These are phyloP conservation scores for Phytophthora idaei DNA, from an alignment of 352 stramenopile species.

Conservation along the genomic window DNA sequence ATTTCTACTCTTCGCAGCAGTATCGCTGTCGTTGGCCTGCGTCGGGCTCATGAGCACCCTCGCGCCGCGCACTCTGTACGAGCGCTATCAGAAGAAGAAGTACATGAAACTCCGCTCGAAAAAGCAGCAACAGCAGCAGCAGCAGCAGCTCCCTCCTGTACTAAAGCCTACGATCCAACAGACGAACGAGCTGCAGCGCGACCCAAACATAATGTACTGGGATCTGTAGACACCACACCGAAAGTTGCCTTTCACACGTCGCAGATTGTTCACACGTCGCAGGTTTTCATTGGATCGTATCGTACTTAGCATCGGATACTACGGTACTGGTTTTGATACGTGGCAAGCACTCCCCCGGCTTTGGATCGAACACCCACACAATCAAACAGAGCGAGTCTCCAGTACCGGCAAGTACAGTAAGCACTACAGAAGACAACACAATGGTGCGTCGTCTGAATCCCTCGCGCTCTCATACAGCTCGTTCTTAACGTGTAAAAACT, in stretches of 20 bases:
- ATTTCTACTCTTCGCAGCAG: constrained; percentile 35
- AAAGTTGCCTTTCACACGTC: constrained; percentile 2
- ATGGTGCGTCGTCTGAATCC: constrained; percentile 26
- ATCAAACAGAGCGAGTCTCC: constrained; percentile 27
- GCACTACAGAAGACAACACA: constrained; percentile 4
- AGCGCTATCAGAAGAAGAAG: constrained; percentile 35
- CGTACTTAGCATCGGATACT: constrained; percentile 7
- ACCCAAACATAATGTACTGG: constrained; percentile 26
- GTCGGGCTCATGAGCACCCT: constrained; percentile 32
- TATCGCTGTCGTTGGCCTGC: constrained; percentile 27
- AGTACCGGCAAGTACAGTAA: constrained; percentile 4
- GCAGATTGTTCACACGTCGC: constrained; percentile 10
- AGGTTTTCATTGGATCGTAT: constrained; percentile 34
- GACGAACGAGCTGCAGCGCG: constrained; percentile 5
- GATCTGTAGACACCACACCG: constrained; percentile 9
- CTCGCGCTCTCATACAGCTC: neutral
- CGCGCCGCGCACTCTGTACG: constrained; percentile 26
- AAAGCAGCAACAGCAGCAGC: constrained; percentile 18
- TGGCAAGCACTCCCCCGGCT: constrained; percentile 24
- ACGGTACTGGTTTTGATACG: constrained; percentile 31
- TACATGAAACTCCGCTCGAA: constrained; percentile 21
- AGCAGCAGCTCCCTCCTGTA: neutral
- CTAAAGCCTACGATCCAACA: constrained; percentile 10
- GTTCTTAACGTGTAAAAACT: neutral
- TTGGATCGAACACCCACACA: constrained; percentile 27